Base-by-base conservation (phyloP, 805 yeast genomes). In the Metschnikowia corniflorae region DNA sequence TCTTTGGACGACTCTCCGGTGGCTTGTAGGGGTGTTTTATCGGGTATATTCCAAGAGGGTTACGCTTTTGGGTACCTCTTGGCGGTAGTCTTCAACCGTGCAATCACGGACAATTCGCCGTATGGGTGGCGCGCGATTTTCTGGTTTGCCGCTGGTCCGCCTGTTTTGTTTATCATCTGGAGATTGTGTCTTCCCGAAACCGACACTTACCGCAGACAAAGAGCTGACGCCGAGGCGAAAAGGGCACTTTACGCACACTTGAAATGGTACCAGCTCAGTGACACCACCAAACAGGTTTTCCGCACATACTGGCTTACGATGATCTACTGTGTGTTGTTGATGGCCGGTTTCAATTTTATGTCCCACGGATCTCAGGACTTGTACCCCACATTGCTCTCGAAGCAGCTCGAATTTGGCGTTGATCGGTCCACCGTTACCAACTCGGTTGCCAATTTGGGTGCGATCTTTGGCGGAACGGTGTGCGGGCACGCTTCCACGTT, bases 41-140 rank as follows among this genome's bases (percentile, higher is more conserved):
- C 81, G 23, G 86, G 86, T 33, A 57, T 83, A 28, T 75, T 86
- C 54, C 95, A 85, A 60, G 83, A 85, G 56, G 95, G 95, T 42
- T 86, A 80, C 48, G 80, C 84, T 1, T 70, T 81, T 31, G 87
- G 87, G 15, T 80, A 80, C 50, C 59, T 81, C 18, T 53, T 80
- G 40, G 86, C 78, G 5, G 84, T 79, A 33, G 65, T 79, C 16
- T 81, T 80, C 62, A 74, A 75, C 43, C 67, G 87, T 53, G 83
- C 82, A 27, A 72, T 81, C 28, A 45, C 48, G 12, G 42, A 40
- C 44, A 73, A 70, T 41, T 63, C 79, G 3, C 48, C 63, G 1
- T 75, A 79, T 44, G 61, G 67, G 0, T 81, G 87, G 87, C 71
- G 83, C 58, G 70, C 82, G 2, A 55, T 81, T 42, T 79, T 77